These are phyloP conservation scores for Scheffersomyces ergatensis DNA, from an alignment of 805 yeast genomes.

Conservation along the genomic window DNA sequence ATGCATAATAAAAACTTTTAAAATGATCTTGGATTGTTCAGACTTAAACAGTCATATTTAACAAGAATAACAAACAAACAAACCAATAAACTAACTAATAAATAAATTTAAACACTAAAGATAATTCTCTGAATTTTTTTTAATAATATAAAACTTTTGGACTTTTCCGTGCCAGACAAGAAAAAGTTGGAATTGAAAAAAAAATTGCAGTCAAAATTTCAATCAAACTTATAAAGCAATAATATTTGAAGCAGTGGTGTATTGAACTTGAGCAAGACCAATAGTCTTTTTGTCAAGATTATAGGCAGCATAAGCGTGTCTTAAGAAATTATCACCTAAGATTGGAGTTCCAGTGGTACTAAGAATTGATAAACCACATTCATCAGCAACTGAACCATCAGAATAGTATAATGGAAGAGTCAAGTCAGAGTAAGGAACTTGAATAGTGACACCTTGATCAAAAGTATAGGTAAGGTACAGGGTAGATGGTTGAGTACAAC, in stretches of 20 bases:
- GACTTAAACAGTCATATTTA: no score
- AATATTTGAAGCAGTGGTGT: conserved; percentile 10
- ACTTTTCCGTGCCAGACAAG: conserved; percentile 1
- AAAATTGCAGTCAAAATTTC: no score
- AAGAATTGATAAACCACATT: conserved; percentile 18
- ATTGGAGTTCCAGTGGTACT: conserved; percentile 18
- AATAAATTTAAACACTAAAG: no score
- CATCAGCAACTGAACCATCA: conserved; percentile 34
- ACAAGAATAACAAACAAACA: no score
- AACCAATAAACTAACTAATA: no score
- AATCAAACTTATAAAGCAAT: not conserved
- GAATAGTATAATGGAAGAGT: conserved; percentile 15
- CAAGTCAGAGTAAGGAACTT: conserved; percentile 13
- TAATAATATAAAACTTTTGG: not conserved
- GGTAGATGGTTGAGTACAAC: conserved; percentile 25
- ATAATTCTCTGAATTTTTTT: no score
- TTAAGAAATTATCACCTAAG: conserved; percentile 60
- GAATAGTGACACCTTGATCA: conserved; percentile 26
- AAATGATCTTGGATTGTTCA: no score
- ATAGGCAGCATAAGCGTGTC: conserved; percentile 58
- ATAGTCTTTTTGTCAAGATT: conserved; percentile 52
- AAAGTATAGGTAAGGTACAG: conserved; percentile 27
- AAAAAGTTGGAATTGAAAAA: not conserved
- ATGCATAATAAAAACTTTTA: no score
- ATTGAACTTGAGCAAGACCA: conserved; percentile 51